Percentiles rank a stretch among this genome's conserved stretches.
Evolutionary conservation across 1,284 basidiomycete species (phyloP).

Genomic region (Vanrija humicola): DNA sequence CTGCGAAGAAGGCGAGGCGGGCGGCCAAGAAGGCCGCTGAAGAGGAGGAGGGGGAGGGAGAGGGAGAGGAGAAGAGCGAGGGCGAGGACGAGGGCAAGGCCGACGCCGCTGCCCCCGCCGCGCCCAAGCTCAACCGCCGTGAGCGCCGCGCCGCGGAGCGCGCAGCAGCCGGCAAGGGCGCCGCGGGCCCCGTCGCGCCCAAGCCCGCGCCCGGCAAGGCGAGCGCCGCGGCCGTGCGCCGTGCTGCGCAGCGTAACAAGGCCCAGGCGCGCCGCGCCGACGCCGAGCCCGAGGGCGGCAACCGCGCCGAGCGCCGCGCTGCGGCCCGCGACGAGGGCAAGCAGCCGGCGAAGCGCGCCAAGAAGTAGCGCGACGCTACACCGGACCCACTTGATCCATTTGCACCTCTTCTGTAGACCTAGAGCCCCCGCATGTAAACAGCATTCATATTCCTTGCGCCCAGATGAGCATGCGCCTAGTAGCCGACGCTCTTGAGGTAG

Average conservation of each 20-base stretch:
- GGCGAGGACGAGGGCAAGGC: neutral
- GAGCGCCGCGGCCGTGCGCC: constrained; percentile 6
- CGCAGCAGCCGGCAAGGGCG: constrained; percentile 9
- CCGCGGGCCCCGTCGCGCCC: neutral
- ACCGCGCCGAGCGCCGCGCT: constrained; percentile 4
- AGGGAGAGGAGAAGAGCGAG: constrained; percentile 1
- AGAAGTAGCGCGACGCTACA: neutral
- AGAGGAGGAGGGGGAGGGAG: neutral
- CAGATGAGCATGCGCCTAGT: constrained; percentile 27
- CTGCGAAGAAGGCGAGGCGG: constrained; percentile 1
- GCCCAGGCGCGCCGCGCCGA: constrained; percentile 2
- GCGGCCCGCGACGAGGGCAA: neutral
- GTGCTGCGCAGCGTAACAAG: constrained; percentile 5
- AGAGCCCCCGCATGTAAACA: neutral
- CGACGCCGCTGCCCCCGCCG: neutral
- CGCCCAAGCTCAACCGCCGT: constrained; percentile 11
- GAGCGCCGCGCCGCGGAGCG: constrained; percentile 11
- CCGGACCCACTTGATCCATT: neutral
- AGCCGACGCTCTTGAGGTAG: constrained; percentile 64
- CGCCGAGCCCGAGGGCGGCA: neutral
- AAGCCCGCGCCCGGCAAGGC: neutral
- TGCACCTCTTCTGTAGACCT: neutral
- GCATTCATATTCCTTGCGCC: constrained; percentile 1
- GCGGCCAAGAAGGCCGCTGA: constrained; percentile 2
- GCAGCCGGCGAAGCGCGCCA: constrained; percentile 1